Base-by-base conservation (phyloP, 1,139 yeast genomes). In the Sugiyamaella sp. region DNA sequence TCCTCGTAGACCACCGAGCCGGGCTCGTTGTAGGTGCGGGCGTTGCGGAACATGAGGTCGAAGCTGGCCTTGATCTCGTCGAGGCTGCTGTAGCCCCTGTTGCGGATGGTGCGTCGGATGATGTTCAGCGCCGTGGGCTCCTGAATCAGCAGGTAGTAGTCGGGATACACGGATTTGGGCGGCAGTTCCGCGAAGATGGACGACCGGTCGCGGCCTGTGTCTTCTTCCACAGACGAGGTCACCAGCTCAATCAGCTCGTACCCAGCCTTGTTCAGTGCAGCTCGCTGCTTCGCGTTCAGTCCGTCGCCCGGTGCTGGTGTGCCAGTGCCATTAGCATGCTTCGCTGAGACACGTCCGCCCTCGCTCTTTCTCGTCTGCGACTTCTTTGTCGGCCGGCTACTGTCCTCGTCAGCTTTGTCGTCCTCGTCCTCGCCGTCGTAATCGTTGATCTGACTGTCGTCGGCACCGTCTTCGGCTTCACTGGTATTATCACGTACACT, bases 11-110 rank as follows among this genome's bases (percentile, higher is more conserved):
- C 91, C 57, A 86, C 69, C 0, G 97, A 89, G 0, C 93, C 96
- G 66, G 89, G 97, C 66, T 90, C 95, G 63, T 91, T 91, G 69
- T 90, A 91, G 27, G 82, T 80, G 57, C 85, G 80, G 0, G 97
- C 97, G 70, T 91, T 91, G 52, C 81, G 78, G 68, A 89, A 86
- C 80, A 91, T 88, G 62, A 85, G 76, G 61, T 86, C 86, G 56
- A 89, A 74, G 64, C 88, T 96, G 57, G 81, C 85, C 55, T 85
- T 73, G 53, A 86, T 80, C 59, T 86, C 91, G 42, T 81, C 77
- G 49, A 84, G 71, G 9, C 74, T 71, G 20, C 74, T 73, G 63
- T 88, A 89, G 5, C 78, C 73, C 42, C 78, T 80, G 9, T 46
- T 45, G 51, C 76, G 77, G 49, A 88, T 76, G 62, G 88, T 79